Percentiles rank a stretch among this genome's conserved stretches.
Evolutionary conservation across 495 filamentous ascomycete genomes (phyloP).

Genomic region (Trichoderma asperelloides): DNA sequence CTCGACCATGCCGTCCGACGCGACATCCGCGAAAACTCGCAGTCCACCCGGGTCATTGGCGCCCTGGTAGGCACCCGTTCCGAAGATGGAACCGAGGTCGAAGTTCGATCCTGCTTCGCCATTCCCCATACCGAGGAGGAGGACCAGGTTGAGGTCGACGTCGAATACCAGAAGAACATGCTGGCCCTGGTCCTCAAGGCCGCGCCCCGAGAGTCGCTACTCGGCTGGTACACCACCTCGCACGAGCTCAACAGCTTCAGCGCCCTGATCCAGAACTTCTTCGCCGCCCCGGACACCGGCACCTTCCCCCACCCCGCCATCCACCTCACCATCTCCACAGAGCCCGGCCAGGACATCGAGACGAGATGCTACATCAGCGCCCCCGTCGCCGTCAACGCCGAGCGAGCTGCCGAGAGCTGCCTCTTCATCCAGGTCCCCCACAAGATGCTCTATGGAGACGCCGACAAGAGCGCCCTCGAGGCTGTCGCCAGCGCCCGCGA

Average conservation of each 20-base stretch:
- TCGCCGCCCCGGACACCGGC: constrained; percentile 89
- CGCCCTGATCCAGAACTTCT: constrained; percentile 99
- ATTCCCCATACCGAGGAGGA: constrained; percentile 96
- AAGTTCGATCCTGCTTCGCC: constrained; percentile 91
- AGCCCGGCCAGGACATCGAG: constrained; percentile 73
- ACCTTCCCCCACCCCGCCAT: constrained; percentile 95
- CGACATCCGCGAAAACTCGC: constrained; percentile 67
- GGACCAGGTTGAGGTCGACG: constrained; percentile 98
- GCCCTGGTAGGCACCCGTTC: constrained; percentile 84
- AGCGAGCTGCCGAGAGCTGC: constrained; percentile 88
- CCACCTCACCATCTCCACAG: constrained; percentile 87
- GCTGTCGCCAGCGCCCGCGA: constrained; percentile 75
- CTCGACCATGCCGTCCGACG: constrained; percentile 93
- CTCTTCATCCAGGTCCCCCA: constrained; percentile 94
- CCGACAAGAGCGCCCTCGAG: constrained; percentile 87
- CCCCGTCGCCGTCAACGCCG: constrained; percentile 87
- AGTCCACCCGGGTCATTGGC: constrained; percentile 91
- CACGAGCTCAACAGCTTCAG: constrained; percentile 94
- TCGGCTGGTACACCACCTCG: constrained; percentile 97
- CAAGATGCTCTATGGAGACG: constrained; percentile 72
- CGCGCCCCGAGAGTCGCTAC: constrained; percentile 83
- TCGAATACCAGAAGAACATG: constrained; percentile 99
- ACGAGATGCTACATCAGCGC: constrained; percentile 88
- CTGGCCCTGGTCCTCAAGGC: constrained; percentile 85
- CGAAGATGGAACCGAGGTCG: constrained; percentile 93